Evolutionary conservation across 192 early-diverging fungal genomes (phyloP), one percentile per base, ranked within the genome.

Genomic region (Geosiphon pyriformis): DNA sequence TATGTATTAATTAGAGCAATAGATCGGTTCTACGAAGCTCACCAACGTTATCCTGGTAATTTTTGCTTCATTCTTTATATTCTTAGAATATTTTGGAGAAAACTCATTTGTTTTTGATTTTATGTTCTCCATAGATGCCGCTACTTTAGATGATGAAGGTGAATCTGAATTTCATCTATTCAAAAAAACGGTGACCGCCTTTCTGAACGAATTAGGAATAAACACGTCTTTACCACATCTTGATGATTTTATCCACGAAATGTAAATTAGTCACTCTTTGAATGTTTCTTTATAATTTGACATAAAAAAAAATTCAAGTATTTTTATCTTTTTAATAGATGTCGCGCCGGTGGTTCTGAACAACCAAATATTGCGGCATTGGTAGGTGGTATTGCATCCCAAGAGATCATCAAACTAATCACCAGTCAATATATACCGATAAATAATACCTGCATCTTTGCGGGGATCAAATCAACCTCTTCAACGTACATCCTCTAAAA

Each of bases 351-450:
- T 8, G 81, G 78, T 29, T 72, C 82, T 30, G 87, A 95, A 64
- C 81, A 95, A 12, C 91, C 91, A 70, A 91, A 88, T 71, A 85
- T 94, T 46, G 89, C 93, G 0, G 86, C 92, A 6, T 69, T 96
- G 18, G 79, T 88, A 61, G 96, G 95, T 46, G 96, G 95, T 23
- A 78, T 99, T 32, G 90, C 88, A 20, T 82, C 92, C 12, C 96
- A 99, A 68, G 96, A 99, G 73, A 77, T 86, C 27, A 95, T 97
- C 80, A 99, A 99, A 80, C 71, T 99, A 46, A 84, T 97, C 37
- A 99, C 96, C 2, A 80, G 82, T 51, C 96, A 99, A 78, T 99
- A 99, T 70, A 86, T 95, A 54, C 94, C 95, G 1, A 74, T 94
- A 54, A 82, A 92, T 76, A 96, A 96, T 72, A 85, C 89, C 0